Percentiles rank a stretch among this genome's conserved stretches.
These are phyloP conservation scores for Gaillardinia entomophila DNA, from an alignment of 805 yeast species.

Conservation along the genomic window DNA sequence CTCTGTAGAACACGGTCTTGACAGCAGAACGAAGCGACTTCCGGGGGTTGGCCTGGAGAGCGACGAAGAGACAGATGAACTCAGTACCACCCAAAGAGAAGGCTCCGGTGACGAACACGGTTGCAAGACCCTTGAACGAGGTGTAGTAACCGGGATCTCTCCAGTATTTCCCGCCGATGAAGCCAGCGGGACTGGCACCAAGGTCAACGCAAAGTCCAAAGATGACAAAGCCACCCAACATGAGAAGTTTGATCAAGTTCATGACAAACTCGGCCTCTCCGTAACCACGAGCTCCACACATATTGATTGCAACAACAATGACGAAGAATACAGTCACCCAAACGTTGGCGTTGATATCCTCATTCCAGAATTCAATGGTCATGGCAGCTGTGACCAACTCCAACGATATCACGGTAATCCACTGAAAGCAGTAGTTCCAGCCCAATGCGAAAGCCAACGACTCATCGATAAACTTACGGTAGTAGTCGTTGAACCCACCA, in stretches of 20 bases:
- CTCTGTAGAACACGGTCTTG: conserved; percentile 20
- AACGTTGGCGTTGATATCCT: conserved; percentile 21
- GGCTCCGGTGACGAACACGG: conserved; percentile 26
- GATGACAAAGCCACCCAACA: conserved; percentile 21
- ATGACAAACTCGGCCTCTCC: conserved; percentile 24
- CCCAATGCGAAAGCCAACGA: conserved; percentile 56
- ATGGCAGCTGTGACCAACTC: conserved; percentile 62
- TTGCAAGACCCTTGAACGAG: conserved; percentile 24
- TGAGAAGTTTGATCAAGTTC: conserved; percentile 18
- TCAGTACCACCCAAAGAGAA: conserved; percentile 30
- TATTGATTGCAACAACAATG: conserved; percentile 15
- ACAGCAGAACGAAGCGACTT: conserved; percentile 18
- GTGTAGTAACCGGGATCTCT: conserved; percentile 25
- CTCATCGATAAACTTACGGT: conserved; percentile 48
- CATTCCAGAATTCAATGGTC: conserved; percentile 55
- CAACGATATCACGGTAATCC: conserved; percentile 57
- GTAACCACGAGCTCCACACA: conserved; percentile 22
- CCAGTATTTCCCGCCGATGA: conserved; percentile 28
- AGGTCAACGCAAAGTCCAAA: conserved; percentile 21
- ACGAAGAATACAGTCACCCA: conserved; percentile 20
- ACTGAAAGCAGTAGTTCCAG: conserved; percentile 59
- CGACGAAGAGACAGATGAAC: conserved; percentile 25
- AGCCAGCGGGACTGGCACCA: conserved; percentile 13
- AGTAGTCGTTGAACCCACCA: conserved; percentile 61
- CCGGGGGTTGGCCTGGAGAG: conserved; percentile 22